Base-by-base conservation (phyloP, 495 filamentous ascomycete species). In the Trichoderma asperelloides region DNA sequence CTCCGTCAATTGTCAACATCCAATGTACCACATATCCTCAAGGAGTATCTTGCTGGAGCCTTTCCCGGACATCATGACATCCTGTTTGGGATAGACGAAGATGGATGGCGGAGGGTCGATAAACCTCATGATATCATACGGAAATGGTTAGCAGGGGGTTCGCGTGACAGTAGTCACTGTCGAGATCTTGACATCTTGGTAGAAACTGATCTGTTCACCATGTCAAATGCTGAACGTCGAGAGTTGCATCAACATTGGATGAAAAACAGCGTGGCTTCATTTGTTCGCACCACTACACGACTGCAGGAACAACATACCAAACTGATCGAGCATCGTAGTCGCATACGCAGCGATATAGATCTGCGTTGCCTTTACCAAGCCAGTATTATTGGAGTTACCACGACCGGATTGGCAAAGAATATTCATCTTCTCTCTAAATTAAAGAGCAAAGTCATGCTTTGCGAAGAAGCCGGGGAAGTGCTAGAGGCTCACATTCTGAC, bases 381-480 rank as follows among this genome's bases (percentile, higher is more conserved):
- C 0, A 75, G 91, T 60, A 77, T 96, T n/a, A 86, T 96, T 64
- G 89, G 90, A 0, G 79, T 89, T 1, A 95, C 91, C 0, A 92
- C 92, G 1, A 86, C 88, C 0, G 90, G 91, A 0, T 76, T 95
- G 5, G 90, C 91, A 11, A 78, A 81, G 16, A 87, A 89, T 60
- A 71, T 91, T 0, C 76, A 84, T 2, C 74, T 89, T 63, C 82
- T 96, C 1, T 81, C 81, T 40, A 79, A 80, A 18, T 66, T 94
- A 3, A 71, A 76, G 28, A 79, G 82, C 39, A 94, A 94, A 72
- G 87, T 92, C 1, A 69, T 96, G 64, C 51, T 94, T 5, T 88
- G 86, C 69, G 91, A 94, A 76, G 91, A 95, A 71, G 91, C 91
- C 3, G 90, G 85, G 1, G 89, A 93, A 69, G 88, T 94, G 0